Evolutionary conservation across 2,329 filamentous ascomycete species (phyloP).

Genomic region (Amylocarpus encephaloides): DNA sequence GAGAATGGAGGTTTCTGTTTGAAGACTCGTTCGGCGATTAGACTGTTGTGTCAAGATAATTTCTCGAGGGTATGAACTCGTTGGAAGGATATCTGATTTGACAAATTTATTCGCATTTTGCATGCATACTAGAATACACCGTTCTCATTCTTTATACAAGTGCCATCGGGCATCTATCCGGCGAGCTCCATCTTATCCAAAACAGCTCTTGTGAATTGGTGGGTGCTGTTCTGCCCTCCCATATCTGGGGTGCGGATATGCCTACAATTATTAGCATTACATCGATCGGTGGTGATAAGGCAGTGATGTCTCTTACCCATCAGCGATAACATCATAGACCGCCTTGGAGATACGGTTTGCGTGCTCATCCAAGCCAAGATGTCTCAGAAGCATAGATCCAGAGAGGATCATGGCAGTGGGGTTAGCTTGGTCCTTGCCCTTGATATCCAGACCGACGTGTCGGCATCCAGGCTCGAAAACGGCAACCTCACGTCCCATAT

Average conservation of each 20-base stretch:
- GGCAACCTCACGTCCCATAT: conserved; percentile 97
- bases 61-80: no score
- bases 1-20: no score
- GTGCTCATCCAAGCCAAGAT: conserved; percentile 95
- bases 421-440: conserved; percentile 99
- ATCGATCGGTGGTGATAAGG: conserved; percentile 24
- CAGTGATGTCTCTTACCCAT: conserved; percentile 59
- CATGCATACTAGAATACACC: conserved; percentile 7
- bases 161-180: conserved; percentile 18
- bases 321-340: conserved; percentile 70
- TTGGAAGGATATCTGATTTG: conserved; percentile 11
- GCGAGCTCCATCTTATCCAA: conserved; percentile 83
- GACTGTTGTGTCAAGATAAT: no score
- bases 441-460: conserved; percentile 98
- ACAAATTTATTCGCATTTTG: conserved; percentile 2
- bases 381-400: conserved; percentile 93
- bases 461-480: conserved; percentile 99
- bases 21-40: no score
- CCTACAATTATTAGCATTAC: conserved; percentile 40
- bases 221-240: conserved; percentile 82
- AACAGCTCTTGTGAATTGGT: conserved; percentile 92
- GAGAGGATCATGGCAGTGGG: conserved; percentile 93
- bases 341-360: conserved; percentile 96
- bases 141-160: conserved; percentile 22
- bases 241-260: conserved; percentile 89